These are phyloP conservation scores for Udeniomyces megalosporus DNA, from an alignment of 768 basidiomycete species.

Conservation along the genomic window DNA sequence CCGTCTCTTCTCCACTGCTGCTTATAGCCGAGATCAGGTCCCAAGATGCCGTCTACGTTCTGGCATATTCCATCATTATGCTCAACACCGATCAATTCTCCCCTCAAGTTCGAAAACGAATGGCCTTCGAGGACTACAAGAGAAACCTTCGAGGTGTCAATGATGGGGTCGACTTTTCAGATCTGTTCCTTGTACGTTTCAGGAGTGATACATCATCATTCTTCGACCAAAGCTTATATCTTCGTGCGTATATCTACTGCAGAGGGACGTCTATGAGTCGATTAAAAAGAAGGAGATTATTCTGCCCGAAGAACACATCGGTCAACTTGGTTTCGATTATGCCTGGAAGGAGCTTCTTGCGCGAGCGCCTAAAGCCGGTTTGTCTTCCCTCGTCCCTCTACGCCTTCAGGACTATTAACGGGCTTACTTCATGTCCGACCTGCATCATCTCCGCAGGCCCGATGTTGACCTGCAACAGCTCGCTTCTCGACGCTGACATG, in stretches of 20 bases:
- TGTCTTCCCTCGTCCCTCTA: conserved; percentile 17
- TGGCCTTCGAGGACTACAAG: conserved; percentile 88
- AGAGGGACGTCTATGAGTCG: conserved; percentile 85
- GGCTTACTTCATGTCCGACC: not conserved
- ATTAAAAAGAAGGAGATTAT: conserved; percentile 88
- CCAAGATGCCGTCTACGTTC: conserved; percentile 82
- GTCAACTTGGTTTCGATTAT: conserved; percentile 92
- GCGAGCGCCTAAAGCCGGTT: conserved; percentile 65
- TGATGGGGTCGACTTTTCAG: conserved; percentile 60
- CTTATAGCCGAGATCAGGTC: conserved; percentile 63
- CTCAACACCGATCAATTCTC: conserved; percentile 95
- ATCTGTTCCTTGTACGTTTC: conserved; percentile 59
- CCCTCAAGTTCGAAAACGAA: conserved; percentile 81
- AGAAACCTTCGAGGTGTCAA: conserved; percentile 88
- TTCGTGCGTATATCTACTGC: no score
- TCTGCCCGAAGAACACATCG: conserved; percentile 94
- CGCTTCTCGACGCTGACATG: conserved; percentile 75
- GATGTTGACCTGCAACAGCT: conserved; percentile 60
- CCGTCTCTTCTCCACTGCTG: not conserved
- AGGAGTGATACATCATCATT: not conserved
- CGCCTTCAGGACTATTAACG: no score
- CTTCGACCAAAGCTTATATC: no score
- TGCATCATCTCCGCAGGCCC: no score
- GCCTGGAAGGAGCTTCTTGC: conserved; percentile 92
- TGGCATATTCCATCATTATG: conserved; percentile 93